Conservation (phyloP, 2,329 filamentous ascomycete species). For the Cladobotryum protrusum region DNA sequence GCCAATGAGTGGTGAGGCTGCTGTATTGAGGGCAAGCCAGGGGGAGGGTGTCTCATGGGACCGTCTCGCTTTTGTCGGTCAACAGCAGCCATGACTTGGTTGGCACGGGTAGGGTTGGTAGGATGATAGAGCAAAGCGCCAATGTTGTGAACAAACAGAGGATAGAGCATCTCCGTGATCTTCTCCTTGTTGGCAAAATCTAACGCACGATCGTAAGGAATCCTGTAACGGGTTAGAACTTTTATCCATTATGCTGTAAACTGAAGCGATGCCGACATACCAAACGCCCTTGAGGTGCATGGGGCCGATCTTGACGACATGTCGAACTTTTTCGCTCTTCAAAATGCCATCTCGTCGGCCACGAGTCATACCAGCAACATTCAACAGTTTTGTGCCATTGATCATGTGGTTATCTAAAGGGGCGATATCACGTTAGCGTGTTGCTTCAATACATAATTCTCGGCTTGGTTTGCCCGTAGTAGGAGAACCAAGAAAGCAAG, state of each 20-base stretch:
- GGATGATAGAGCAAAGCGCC: constrained; percentile 90
- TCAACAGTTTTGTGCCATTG: constrained; percentile 93
- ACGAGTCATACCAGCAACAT: constrained; percentile 96
- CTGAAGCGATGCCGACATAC: constrained; percentile 47
- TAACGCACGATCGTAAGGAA: constrained; percentile 93
- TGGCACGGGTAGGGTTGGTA: constrained; percentile 71
- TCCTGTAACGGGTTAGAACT: constrained; percentile 53
- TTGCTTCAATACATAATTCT: no score
- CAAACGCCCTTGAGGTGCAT: constrained; percentile 99
- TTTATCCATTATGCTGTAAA: constrained; percentile 13
- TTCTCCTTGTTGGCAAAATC: constrained; percentile 99
- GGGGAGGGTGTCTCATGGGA: constrained; percentile 56
- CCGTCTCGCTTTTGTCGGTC: constrained; percentile 70
- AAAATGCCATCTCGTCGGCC: constrained; percentile 91
- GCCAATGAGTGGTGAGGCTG: constrained; percentile 56
- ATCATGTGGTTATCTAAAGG: constrained; percentile 92
- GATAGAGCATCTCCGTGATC: constrained; percentile 92
- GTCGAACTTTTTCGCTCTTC: constrained; percentile 94
- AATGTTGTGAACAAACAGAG: constrained; percentile 96
- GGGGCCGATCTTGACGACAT: constrained; percentile 97
- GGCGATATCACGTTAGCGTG: neutral
- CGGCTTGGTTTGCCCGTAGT: no score
- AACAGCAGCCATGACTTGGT: constrained; percentile 79
- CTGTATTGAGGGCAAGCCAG: constrained; percentile 60
- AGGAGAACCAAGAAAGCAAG: no score